Base-by-base conservation (phyloP, 805 yeast genomes). In the Priceomyces carsonii region DNA sequence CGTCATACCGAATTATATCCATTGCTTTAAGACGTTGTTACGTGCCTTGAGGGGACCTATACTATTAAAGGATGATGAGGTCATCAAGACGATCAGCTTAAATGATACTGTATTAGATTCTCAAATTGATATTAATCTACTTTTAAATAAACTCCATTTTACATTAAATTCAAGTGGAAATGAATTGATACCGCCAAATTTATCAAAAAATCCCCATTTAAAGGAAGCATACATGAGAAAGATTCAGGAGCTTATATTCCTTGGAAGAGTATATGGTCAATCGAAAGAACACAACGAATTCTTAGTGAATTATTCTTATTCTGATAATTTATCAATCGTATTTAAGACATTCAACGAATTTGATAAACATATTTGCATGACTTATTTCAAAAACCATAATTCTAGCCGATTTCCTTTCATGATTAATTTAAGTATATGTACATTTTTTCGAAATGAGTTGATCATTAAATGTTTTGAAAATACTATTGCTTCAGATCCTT, bases 11-110 rank as follows among this genome's bases (percentile, higher is more conserved):
- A 60, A 76, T 3, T 73, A 80, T 3, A 54, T 73, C 0, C 75
- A 72, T 28, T 82, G 95, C 46, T 63, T 84, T 15, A 63, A 66
- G 32, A 82, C 87, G 0, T 50, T 87, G 12, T 69, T 74, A 45
- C 79, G 77, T 41, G 82, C 84, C 6, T 60, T 86, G 30, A 76
- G 69, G 43, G 90, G 88, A 2, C 91, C 95, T 0, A 55, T 87
- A 15, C 53, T 65, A 6, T 55, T 71, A 16, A 57, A 52, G 2
- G 61, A 71, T 2, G 61, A 55, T 2, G 73, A 69, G 4, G 75
- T 73, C 8, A 58, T 67, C 3, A 80, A 76, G 48, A 77, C 83
- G 0, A 80, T 88, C 24, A 66, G 71, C 40, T 55, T 76, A 3
- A 55, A 61, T n/a, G 73, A 73, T 40, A 65, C 77, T 10, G 61